Percentiles rank a stretch among this genome's conserved stretches.
phyloP scores from a whole-genome alignment of 352 stramenopile species.

The Bremia lactucae region DNA sequence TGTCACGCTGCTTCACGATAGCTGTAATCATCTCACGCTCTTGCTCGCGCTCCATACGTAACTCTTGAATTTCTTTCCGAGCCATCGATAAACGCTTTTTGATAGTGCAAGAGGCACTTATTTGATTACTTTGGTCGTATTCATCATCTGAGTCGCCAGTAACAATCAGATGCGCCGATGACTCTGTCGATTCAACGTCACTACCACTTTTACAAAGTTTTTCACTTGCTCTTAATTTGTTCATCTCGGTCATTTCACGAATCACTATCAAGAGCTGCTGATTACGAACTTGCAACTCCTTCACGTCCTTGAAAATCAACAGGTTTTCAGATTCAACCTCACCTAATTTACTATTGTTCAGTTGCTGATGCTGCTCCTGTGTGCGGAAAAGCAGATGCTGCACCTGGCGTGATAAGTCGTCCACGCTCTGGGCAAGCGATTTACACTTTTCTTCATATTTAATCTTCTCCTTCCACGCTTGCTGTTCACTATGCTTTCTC shows the following conservation, averaged over 20 bases:
- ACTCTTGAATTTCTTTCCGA: slow-evolving; percentile 65
- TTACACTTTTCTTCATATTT: slow-evolving; percentile 60
- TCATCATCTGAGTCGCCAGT: slow-evolving; percentile 61
- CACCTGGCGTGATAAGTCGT: slow-evolving; percentile 88
- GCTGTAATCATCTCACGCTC: slow-evolving; percentile 83
- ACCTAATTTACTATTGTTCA: slow-evolving; percentile 6
- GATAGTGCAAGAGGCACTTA: slow-evolving; percentile 20
- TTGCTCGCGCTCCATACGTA: slow-evolving; percentile 65
- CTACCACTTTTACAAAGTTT: slow-evolving; percentile 6
- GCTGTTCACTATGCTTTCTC: slow-evolving; percentile 58
- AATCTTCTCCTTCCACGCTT: slow-evolving; percentile 49
- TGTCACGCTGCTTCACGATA: slow-evolving; percentile 94
- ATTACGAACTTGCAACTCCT: slow-evolving; percentile 88
- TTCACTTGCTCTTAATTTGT: slow-evolving; percentile 11
- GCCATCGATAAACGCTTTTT: slow-evolving; percentile 50
- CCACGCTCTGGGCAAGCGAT: slow-evolving; percentile 68
- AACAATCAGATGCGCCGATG: slow-evolving; percentile 37
- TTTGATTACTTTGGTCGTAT: slow-evolving; percentile 20
- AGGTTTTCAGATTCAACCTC: slow-evolving; percentile 60
- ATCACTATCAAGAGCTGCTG: slow-evolving; percentile 82
- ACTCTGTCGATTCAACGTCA: slow-evolving; percentile 13
- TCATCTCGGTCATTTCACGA: slow-evolving; percentile 57
- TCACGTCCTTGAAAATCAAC: slow-evolving; percentile 79
- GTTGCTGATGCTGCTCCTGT: slow-evolving; percentile 36
- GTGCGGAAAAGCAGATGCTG: slow-evolving; percentile 78